Conservation (phyloP, 2,329 filamentous ascomycete genomes). For the Triangularia setosa region DNA sequence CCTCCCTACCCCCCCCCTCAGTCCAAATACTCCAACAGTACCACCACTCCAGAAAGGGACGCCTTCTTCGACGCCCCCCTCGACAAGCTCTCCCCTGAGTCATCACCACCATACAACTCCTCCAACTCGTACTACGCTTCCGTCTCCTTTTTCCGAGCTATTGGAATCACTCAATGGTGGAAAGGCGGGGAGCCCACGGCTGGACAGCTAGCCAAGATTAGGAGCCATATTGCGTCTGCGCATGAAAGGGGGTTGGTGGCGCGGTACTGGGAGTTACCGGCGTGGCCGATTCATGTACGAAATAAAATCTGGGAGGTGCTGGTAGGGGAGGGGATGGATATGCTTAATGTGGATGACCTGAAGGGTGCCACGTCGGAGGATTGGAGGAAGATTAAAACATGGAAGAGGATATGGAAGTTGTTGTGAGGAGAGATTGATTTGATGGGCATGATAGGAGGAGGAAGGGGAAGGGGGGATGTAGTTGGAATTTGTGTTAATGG, state of each 20-base stretch:
- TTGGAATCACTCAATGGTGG: slow-evolving; percentile 47
- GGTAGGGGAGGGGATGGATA: slow-evolving; percentile 53
- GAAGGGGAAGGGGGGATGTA: too few relatives aligned
- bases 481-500: too few relatives aligned
- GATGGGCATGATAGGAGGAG: too few relatives aligned
- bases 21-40: slow-evolving; percentile 39
- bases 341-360: slow-evolving; percentile 61
- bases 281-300: slow-evolving; percentile 51
- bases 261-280: slow-evolving; percentile 58
- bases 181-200: slow-evolving; percentile 38
- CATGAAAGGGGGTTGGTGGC: slow-evolving; percentile 51
- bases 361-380: slow-evolving; percentile 39
- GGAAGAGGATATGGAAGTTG: background rate
- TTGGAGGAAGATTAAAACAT: slow-evolving; percentile 31
- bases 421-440: background rate
- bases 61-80: slow-evolving; percentile 66
- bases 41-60: slow-evolving; percentile 45
- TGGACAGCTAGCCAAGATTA: slow-evolving; percentile 41
- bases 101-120: slow-evolving; percentile 37
- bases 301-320: slow-evolving; percentile 56
- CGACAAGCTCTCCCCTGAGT: slow-evolving; percentile 32
- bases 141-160: slow-evolving; percentile 48
- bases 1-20: background rate
- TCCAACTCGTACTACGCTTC: slow-evolving; percentile 66
- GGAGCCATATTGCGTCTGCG: slow-evolving; percentile 46